Base-by-base conservation (phyloP, 1,284 basidiomycete species). In the Fomitiporia mediterranea region DNA sequence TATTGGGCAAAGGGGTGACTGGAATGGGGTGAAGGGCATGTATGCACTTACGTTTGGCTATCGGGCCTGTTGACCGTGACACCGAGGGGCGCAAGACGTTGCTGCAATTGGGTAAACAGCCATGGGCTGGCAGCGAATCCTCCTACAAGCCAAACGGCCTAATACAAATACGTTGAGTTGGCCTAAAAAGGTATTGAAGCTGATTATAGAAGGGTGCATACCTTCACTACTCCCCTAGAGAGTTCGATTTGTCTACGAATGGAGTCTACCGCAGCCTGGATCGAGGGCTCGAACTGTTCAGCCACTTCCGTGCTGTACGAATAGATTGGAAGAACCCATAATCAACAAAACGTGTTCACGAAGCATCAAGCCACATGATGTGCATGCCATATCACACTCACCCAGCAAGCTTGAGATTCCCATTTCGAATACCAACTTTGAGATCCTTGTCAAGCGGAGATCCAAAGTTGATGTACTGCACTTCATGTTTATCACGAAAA, bases 71-170 rank as follows among this genome's bases (percentile, higher is more conserved):
- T 86, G 60, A 90, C 83, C 3, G 76, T 76, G 56, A 89, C 75
- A 28, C 74, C 72, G 49, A 78, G 70, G 1, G 77, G 74, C 2
- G 71, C 69, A 8, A 89, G 77, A 27, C 80, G 80, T 57, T 83
- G 81, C 70, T 86, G 83, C 4, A 89, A 74, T 66, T 89, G 86
- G 30, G 73, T 75, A 68, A 88, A 89, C 15, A 89, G 72, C 85
- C 86, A 89, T 1, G 84, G 83, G 60, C 84, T 88, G 0, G 86
- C 86, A 2, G 87, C 87, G 61, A 89, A 90, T 37, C 87, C 87
- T 64, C 87, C 87, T 4, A 90, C 87, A 27, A 90, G 73, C 75
- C 86, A 89, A 11, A 89, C 81, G 19, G 85, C 86, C 82, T 82
- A 53, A 13, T 17, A 37, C 13, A 28, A 17, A 46, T 27, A 23